Base-by-base conservation (phyloP, 2,329 filamentous ascomycete species). In the Cadophora luteo-olivacea region DNA sequence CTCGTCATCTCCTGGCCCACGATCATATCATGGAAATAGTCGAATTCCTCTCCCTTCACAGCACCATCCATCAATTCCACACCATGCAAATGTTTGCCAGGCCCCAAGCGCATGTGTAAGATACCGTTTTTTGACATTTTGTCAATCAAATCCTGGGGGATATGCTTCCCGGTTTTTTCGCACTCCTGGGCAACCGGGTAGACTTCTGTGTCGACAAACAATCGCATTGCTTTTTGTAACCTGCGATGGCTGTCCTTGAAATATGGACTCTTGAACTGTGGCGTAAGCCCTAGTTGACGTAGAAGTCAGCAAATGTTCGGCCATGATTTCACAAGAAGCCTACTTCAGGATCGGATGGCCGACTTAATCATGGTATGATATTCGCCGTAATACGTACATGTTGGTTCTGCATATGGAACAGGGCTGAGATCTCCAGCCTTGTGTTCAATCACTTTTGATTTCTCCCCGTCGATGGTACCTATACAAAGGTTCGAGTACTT, bases 1-100 rank as follows among this genome's bases (percentile, higher is more conserved):
- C 93, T 85, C 1, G 86, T 84, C 72, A 92, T 81, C 80, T 97
- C 93, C 80, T 97, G 93, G 9, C 84, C 82, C 64, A 92, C 83
- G 72, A 97, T 87, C 78, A 96, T 78, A 78, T 96, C 93, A 79
- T 96, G 92, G 80, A 97, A 92, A 80, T 94, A 94, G 38, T 97
- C 92, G 75, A 94, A 97, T 70, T 94, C 90, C 79, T 93, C 88
- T 62, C 91, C 91, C 76, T 92, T 87, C 65, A 94, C 85, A 19
- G 84, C 90, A 55, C 92, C 92, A 69, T 85, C 86, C 65, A 95
- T 80, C 49, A 97, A 80, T 19, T 85, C 83, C 41, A 90, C 85
- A 24, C 91, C 91, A 75, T 94, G 87, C 64, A 97, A 81, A 79
- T 97, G 93, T 81, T 92, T 92, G 14, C 93, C 93, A 0, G 93